phyloP scores from a whole-genome alignment of 345 rosid genomes.

The Psidium guajava region DNA sequence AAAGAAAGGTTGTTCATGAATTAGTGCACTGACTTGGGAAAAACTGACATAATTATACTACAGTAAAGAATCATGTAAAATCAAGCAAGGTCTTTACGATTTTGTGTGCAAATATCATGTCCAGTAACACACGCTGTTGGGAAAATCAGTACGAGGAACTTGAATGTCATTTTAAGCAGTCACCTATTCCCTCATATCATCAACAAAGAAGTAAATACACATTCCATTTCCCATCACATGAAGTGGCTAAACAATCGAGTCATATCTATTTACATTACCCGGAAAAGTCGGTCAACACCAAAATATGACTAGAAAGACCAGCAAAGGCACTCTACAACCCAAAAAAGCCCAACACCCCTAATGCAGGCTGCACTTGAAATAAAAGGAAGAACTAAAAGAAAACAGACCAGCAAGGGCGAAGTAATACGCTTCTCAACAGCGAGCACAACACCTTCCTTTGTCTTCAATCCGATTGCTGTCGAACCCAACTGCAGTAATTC shows the following conservation, averaged over 20 bases:
- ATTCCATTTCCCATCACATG: not conserved
- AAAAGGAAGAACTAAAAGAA: not conserved
- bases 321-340: not conserved
- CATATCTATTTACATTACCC: not conserved
- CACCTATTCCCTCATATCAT: not conserved
- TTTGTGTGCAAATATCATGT: not conserved
- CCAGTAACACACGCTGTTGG: not conserved
- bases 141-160: not conserved
- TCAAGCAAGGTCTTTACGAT: not conserved
- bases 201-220: not conserved
- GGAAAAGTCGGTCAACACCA: not conserved
- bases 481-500: constrained; percentile 68
- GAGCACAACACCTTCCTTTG: constrained; percentile 93
- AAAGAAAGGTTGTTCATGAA: not conserved
- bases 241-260: not conserved
- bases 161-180: not conserved
- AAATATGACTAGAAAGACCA: not conserved
- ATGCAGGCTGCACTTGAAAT: not conserved
- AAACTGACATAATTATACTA: not conserved
- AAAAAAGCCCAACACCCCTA: not conserved
- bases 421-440: constrained; percentile 98
- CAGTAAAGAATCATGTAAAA: not conserved
- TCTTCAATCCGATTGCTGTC: constrained; percentile 89
- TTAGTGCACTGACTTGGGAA: not conserved
- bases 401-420: constrained; percentile 68